Evolutionary conservation across 495 filamentous ascomycete species (phyloP).

Genomic region (Podospora tetraspora): DNA sequence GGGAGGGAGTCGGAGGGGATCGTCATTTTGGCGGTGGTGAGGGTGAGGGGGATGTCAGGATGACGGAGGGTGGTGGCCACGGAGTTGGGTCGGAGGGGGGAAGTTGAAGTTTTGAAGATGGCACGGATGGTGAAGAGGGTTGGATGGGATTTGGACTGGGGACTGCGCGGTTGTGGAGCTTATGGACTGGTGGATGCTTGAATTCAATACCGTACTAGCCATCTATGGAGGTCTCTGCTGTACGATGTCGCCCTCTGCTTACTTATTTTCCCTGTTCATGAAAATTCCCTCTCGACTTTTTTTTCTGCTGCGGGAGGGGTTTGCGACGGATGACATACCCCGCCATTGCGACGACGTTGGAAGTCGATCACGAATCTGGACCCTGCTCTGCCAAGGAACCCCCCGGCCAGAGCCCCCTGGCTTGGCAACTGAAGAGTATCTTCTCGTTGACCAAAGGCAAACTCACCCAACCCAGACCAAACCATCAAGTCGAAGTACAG

Average conservation of each 20-base stretch:
- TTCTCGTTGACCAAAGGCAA: not conserved
- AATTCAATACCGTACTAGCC: too few relatives aligned
- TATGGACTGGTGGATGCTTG: not conserved
- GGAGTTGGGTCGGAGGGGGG: not conserved
- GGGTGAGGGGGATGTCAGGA: not conserved
- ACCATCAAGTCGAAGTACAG: not conserved
- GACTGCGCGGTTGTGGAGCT: not conserved
- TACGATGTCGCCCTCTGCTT: not conserved
- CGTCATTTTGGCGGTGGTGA: not conserved
- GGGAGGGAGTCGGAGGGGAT: constrained; percentile 14
- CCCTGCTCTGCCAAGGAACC: not conserved
- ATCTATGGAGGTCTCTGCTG: not conserved
- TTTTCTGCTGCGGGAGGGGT: constrained; percentile 24
- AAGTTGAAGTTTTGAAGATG: not conserved
- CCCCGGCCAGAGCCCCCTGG: not conserved
- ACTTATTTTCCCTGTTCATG: constrained; percentile 3
- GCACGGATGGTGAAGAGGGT: not conserved
- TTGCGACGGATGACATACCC: constrained; percentile 21
- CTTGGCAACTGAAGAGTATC: not conserved
- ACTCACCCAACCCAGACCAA: not conserved
- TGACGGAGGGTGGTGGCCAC: not conserved
- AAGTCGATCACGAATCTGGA: constrained; percentile 2
- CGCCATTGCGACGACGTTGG: constrained; percentile 32
- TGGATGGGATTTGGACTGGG: too few relatives aligned
- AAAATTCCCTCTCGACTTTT: constrained; percentile 15